Percentiles rank a stretch among this genome's conserved stretches.
phyloP scores from a whole-genome alignment of 2,329 filamentous ascomycete genomes.

The Lizonia empirigonia region DNA sequence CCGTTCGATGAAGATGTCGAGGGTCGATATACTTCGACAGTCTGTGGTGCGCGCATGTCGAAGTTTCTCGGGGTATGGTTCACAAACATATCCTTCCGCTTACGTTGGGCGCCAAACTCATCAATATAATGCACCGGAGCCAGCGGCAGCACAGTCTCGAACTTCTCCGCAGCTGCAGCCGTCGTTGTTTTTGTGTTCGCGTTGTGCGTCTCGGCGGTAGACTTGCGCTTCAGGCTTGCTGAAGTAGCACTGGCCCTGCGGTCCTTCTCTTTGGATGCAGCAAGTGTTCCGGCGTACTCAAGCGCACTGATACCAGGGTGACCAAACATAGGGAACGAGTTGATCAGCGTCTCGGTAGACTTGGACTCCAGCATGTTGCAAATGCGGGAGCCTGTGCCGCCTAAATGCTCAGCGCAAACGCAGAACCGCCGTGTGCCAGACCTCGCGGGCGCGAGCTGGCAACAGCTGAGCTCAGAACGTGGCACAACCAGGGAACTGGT shows the following conservation, averaged over 20 bases:
- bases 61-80: constrained; percentile 43
- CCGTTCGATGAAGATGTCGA: constrained; percentile 25
- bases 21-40: constrained; percentile 24
- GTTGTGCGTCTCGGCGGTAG: constrained; percentile 25
- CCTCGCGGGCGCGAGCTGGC: constrained; percentile 11
- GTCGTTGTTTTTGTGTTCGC: constrained; percentile 23
- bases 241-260: constrained; percentile 22
- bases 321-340: constrained; percentile 41
- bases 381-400: constrained; percentile 16
- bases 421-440: constrained; percentile 16
- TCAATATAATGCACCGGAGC: constrained; percentile 27
- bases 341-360: constrained; percentile 30
- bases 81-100: constrained; percentile 39
- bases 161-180: constrained; percentile 19
- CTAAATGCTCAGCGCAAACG: constrained; percentile 21
- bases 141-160: constrained; percentile 14
- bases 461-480: constrained; percentile 27
- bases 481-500: constrained; percentile 28
- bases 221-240: constrained; percentile 28
- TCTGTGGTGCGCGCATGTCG: constrained; percentile 29
- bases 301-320: constrained; percentile 42
- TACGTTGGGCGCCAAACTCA: constrained; percentile 30
- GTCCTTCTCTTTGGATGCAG: constrained; percentile 22
- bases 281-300: constrained; percentile 37
- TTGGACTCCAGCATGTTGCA: constrained; percentile 22